Percentiles rank a stretch among this genome's conserved stretches.
These are phyloP conservation scores for Heliamphora exappendiculata DNA, from an alignment of 148 eudicot genomes.

Conservation along the genomic window DNA sequence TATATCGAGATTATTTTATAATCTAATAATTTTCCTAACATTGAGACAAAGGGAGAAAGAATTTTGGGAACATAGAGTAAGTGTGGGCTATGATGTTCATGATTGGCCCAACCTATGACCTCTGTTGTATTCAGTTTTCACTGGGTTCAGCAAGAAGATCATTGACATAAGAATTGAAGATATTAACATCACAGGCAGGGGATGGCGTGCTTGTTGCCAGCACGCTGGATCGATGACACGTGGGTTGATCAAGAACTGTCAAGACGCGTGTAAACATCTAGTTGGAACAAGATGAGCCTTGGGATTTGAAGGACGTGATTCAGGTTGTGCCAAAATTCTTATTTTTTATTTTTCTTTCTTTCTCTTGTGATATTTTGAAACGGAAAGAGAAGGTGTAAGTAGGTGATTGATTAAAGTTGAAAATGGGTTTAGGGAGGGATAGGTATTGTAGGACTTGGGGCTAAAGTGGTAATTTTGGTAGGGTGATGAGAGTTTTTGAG, in stretches of 20 bases:
- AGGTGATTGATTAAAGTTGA: neutral
- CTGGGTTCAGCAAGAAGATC: neutral
- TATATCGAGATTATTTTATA: too few species aligned
- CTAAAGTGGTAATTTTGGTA: neutral
- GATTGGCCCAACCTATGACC: neutral
- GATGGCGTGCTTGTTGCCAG: neutral
- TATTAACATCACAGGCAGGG: neutral
- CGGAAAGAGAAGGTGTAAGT: neutral
- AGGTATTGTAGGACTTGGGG: neutral
- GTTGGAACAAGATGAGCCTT: neutral
- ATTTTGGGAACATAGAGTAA: too few species aligned
- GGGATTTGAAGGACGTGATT: neutral
- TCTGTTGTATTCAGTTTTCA: too few species aligned
- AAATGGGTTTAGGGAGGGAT: neutral
- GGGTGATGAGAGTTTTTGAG: neutral
- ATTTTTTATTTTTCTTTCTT: neutral
- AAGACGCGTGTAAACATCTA: neutral
- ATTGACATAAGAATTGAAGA: neutral
- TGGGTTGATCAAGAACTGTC: neutral
- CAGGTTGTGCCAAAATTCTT: neutral
- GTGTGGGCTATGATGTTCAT: neutral
- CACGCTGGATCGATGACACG: constrained; percentile 2
- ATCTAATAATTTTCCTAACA: too few species aligned
- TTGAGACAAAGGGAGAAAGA: too few species aligned
- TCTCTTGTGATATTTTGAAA: neutral